Percentiles rank a stretch among this genome's conserved stretches.
phyloP scores from a whole-genome alignment of 768 basidiomycete genomes.

The Epithele typhae region DNA sequence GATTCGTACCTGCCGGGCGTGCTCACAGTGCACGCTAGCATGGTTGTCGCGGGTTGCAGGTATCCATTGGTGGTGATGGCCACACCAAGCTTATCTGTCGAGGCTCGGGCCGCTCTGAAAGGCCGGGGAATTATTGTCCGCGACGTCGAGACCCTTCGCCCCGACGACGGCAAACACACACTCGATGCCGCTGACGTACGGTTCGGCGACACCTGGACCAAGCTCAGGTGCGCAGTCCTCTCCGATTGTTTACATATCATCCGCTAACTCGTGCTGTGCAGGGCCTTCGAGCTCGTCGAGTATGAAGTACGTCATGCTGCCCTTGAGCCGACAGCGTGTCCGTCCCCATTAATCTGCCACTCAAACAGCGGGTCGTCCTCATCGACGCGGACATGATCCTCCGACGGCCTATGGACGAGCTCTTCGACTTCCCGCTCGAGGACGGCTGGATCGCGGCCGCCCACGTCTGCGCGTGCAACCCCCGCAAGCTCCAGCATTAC shows the following conservation, averaged over 20 bases:
- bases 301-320: constrained; percentile 49
- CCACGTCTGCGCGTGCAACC: constrained; percentile 95
- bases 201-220: constrained; percentile 65
- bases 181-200: constrained; percentile 38
- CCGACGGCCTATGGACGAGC: constrained; percentile 76
- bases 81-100: constrained; percentile 35
- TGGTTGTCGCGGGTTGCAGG: constrained; percentile 35
- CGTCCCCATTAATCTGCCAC: constrained; percentile 3
- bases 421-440: constrained; percentile 50
- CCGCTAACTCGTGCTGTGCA: constrained; percentile 6
- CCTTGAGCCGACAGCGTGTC: background rate
- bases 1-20: constrained; percentile 52
- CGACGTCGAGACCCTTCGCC: constrained; percentile 58
- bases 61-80: constrained; percentile 53
- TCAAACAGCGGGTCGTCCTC: constrained; percentile 63
- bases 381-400: constrained; percentile 90
- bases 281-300: constrained; percentile 63
- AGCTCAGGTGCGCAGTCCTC: constrained; percentile 37
- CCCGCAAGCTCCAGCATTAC: constrained; percentile 78
- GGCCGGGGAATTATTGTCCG: constrained; percentile 49
- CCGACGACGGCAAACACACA: constrained; percentile 36
- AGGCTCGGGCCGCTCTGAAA: constrained; percentile 41
- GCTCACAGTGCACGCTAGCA: constrained; percentile 49
- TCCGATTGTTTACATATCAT: background rate
- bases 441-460: constrained; percentile 78